Evolutionary conservation across 2,329 filamentous ascomycete genomes (phyloP).

Genomic region (Cryphonectria parasitica): DNA sequence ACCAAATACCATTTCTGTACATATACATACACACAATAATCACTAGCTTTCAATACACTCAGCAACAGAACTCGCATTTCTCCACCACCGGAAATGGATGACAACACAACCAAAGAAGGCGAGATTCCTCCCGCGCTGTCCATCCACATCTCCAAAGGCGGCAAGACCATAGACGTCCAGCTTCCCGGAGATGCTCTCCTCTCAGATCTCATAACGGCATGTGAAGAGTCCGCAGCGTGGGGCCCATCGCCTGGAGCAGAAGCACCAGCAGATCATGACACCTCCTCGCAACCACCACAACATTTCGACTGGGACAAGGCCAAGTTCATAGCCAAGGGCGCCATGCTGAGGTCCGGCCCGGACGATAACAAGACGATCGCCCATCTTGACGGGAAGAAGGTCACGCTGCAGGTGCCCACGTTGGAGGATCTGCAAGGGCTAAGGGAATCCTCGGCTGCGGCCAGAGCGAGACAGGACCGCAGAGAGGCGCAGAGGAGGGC

Average conservation of each 20-base stretch:
- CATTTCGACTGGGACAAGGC: slow-evolving; percentile 33
- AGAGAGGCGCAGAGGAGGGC: slow-evolving; percentile 14
- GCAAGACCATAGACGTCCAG: slow-evolving; percentile 29
- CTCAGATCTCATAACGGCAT: slow-evolving; percentile 34
- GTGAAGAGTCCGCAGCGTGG: slow-evolving; percentile 29
- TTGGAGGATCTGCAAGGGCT: slow-evolving; percentile 33
- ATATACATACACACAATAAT: background rate
- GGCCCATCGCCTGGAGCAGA: background rate
- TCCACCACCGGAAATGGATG: background rate
- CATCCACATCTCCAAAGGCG: slow-evolving; percentile 31
- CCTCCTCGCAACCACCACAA: background rate
- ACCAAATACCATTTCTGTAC: background rate
- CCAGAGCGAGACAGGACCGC: slow-evolving; percentile 25
- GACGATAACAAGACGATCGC: slow-evolving; percentile 34
- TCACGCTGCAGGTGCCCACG: slow-evolving; percentile 39
- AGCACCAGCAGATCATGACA: background rate
- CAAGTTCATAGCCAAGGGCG: slow-evolving; percentile 34
- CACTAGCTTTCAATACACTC: background rate
- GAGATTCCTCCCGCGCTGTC: slow-evolving; percentile 20
- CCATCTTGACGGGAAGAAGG: slow-evolving; percentile 33
- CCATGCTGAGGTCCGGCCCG: slow-evolving; percentile 35
- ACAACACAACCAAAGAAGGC: slow-evolving; percentile 7
- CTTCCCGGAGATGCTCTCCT: slow-evolving; percentile 31
- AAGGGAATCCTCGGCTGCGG: slow-evolving; percentile 30
- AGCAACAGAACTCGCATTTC: background rate